These are phyloP conservation scores for Chalaropsis thielavioides DNA, from an alignment of 2,329 filamentous ascomycete species.

Conservation along the genomic window DNA sequence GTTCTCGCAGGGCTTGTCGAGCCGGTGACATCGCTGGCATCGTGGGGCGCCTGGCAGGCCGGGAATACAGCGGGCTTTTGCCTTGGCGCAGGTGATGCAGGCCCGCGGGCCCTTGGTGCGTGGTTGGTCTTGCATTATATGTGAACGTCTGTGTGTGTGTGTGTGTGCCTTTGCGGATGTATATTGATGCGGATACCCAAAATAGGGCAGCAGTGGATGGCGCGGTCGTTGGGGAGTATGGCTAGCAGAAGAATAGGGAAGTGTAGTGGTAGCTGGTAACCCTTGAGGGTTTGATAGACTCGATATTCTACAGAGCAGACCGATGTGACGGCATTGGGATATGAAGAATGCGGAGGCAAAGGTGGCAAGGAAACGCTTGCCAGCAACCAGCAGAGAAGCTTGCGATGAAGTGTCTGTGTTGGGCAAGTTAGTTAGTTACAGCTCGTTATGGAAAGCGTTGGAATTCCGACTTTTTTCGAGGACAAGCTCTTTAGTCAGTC, in stretches of 20 bases:
- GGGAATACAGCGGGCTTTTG: conserved; percentile 37
- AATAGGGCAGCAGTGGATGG: neutral
- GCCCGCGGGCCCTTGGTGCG: conserved; percentile 32
- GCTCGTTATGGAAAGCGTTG: no score
- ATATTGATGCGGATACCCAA: neutral
- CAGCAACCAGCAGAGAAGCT: neutral
- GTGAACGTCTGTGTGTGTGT: neutral
- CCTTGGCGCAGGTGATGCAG: conserved; percentile 37
- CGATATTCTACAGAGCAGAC: no score
- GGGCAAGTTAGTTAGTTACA: no score
- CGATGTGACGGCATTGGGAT: neutral
- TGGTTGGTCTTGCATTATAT: neutral
- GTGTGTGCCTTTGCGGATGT: neutral
- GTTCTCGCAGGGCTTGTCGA: conserved; percentile 33
- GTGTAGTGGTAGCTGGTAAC: neutral
- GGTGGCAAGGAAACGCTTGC: neutral
- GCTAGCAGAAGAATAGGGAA: neutral
- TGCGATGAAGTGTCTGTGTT: no score
- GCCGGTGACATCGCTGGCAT: conserved; percentile 37
- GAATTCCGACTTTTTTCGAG: no score
- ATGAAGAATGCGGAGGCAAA: neutral
- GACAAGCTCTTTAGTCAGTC: no score
- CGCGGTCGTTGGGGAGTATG: neutral
- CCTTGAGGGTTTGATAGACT: neutral
- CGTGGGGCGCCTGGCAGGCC: conserved; percentile 28